Conservation (phyloP, 2,329 filamentous ascomycete species). For the Stagonosporopsis vannaccii region DNA sequence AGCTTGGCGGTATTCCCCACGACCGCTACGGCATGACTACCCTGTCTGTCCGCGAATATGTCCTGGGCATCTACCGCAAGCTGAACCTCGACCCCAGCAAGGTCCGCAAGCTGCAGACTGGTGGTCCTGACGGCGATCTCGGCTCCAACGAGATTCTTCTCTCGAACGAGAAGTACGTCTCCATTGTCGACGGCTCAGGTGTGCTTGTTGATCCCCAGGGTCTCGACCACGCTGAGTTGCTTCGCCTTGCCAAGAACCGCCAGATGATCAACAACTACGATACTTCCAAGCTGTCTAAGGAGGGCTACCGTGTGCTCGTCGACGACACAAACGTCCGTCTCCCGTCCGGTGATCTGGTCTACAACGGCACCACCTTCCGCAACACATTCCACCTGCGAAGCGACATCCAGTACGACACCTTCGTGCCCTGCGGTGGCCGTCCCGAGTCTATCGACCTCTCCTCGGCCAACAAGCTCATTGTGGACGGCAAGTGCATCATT, state of each 20-base stretch:
- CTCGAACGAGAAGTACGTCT: conserved; percentile 92
- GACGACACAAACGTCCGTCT: conserved; percentile 91
- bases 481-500: conserved; percentile 83
- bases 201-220: conserved; percentile 94
- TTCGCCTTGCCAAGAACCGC: conserved; percentile 83
- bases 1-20: conserved; percentile 94
- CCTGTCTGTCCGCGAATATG: conserved; percentile 92
- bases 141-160: conserved; percentile 98
- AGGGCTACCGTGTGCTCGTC: conserved; percentile 90
- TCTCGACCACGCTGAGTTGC: conserved; percentile 81
- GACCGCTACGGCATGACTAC: conserved; percentile 98
- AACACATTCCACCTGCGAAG: conserved; percentile 95
- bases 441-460: conserved; percentile 96
- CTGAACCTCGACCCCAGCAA: conserved; percentile 83
- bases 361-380: conserved; percentile 93
- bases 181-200: conserved; percentile 95
- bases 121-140: conserved; percentile 93
- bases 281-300: conserved; percentile 79
- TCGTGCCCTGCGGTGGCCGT: conserved; percentile 95
- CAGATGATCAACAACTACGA: conserved; percentile 92
- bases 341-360: conserved; percentile 83
- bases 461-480: conserved; percentile 85
- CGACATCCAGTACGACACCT: conserved; percentile 77
- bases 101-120: conserved; percentile 95
- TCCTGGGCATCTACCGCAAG: conserved; percentile 97